Percentiles rank a stretch among this genome's conserved stretches.
Conservation (phyloP, 2,329 filamentous ascomycete genomes). For the Colletotrichum spinosum region DNA sequence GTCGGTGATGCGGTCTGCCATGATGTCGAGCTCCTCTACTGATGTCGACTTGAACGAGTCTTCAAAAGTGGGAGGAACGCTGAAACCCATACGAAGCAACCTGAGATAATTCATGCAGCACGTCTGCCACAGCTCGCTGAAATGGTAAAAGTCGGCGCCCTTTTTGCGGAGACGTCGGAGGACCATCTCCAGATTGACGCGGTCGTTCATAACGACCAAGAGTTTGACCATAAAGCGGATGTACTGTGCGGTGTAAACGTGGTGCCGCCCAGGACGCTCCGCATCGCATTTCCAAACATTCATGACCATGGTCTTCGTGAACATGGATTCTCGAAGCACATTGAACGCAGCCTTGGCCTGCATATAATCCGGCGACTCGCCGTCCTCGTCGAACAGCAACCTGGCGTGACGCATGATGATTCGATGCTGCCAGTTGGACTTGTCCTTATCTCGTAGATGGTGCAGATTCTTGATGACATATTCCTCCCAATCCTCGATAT, state of each 20-base stretch:
- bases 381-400: constrained; percentile 63
- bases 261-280: constrained; percentile 85
- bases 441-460: constrained; percentile 77
- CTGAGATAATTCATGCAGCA: constrained; percentile 66
- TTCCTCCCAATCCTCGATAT: constrained; percentile 70
- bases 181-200: constrained; percentile 80
- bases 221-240: constrained; percentile 84
- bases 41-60: constrained; percentile 67
- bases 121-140: constrained; percentile 69
- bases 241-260: constrained; percentile 91
- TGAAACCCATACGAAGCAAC: constrained; percentile 62
- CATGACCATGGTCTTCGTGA: constrained; percentile 94
- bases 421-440: constrained; percentile 95
- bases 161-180: constrained; percentile 85
- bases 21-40: constrained; percentile 68
- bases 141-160: constrained; percentile 78
- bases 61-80: constrained; percentile 59
- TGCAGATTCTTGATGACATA: constrained; percentile 65
- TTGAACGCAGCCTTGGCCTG: constrained; percentile 84
- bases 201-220: constrained; percentile 79
- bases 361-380: constrained; percentile 58
- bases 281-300: constrained; percentile 96
- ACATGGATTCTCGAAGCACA: constrained; percentile 78
- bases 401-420: constrained; percentile 81
- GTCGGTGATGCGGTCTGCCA: constrained; percentile 65